phyloP scores from a whole-genome alignment of 1,139 yeast species.

The Saccharomyces hybrid region DNA sequence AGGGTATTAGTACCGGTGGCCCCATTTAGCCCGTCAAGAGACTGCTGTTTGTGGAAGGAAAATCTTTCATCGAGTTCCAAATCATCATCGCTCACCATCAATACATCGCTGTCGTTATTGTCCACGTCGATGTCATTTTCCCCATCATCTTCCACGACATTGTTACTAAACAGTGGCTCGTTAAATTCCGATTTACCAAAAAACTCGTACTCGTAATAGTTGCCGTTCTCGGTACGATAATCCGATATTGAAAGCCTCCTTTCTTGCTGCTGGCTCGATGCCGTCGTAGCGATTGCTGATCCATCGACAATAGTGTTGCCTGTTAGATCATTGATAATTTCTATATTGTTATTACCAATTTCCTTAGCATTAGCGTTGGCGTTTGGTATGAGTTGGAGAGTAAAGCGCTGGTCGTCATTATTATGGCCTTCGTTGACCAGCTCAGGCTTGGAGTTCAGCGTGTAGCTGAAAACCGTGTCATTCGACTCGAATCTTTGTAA shows the following conservation, averaged over 20 bases:
- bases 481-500: conserved; percentile 7
- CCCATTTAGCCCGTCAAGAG: neutral
- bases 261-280: neutral
- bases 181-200: neutral
- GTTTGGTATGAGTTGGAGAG: conserved; percentile 1
- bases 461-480: conserved; percentile 4
- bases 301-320: conserved; percentile 11
- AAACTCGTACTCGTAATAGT: conserved; percentile 7
- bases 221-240: conserved; percentile 3
- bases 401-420: neutral
- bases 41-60: neutral
- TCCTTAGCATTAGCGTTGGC: conserved; percentile 1
- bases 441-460: neutral
- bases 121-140: neutral
- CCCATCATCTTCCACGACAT: neutral
- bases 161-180: neutral
- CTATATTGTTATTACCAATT: neutral
- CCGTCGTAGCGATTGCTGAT: neutral
- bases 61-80: neutral
- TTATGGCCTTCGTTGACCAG: neutral
- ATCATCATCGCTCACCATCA: neutral
- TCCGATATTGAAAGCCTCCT: conserved; percentile 4
- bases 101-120: neutral
- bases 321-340: conserved; percentile 11
- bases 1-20: neutral